Conservation (phyloP, 306 rosid species). For the Fagus crenata region DNA sequence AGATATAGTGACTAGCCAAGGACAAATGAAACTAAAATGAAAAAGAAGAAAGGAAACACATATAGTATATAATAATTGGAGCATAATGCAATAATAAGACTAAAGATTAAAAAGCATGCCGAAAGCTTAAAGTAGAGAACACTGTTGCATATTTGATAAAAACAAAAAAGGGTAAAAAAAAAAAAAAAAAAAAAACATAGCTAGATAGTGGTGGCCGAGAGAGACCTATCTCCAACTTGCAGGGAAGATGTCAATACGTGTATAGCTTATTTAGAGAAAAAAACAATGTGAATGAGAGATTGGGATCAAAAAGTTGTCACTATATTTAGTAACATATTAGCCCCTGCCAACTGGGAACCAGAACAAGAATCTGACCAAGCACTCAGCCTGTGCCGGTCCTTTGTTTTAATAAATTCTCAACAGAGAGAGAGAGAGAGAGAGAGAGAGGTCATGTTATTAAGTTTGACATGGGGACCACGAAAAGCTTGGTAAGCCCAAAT, state of each 20-base stretch:
- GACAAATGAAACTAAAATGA: background rate
- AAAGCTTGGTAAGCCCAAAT: conserved; percentile 45
- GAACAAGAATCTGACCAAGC: background rate
- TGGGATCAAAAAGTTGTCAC: conserved; percentile 36
- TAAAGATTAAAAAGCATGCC: conserved; percentile 38
- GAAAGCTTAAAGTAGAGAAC: conserved; percentile 40
- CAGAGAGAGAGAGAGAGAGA: background rate
- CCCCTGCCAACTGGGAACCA: conserved; percentile 60
- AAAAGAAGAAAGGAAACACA: background rate
- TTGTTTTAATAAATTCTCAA: conserved; percentile 1
- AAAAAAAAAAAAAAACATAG: background rate
- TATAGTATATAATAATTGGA: background rate
- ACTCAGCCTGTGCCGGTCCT: background rate
- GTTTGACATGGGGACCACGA: conserved; percentile 38
- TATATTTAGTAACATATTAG: conserved; percentile 42
- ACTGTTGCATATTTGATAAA: conserved; percentile 11
- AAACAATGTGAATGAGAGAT: background rate
- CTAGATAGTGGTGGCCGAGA: conserved; percentile 9
- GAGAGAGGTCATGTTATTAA: background rate
- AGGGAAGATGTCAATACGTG: conserved; percentile 30
- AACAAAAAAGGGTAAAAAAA: background rate
- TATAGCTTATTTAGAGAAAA: background rate
- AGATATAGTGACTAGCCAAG: no score
- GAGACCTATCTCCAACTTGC: conserved; percentile 39
- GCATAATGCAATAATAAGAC: conserved; percentile 2